Evolutionary conservation across 345 rosid species (phyloP).

Genomic region (Citrus sinensis): DVS_A1.0 CM039164.1:24717001-24717500

Average conservation of each 20-base stretch:
- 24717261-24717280: not conserved
- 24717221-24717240: not conserved
- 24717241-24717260: not conserved
- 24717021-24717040: not conserved
- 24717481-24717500: not conserved
- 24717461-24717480: not conserved
- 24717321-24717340: not conserved
- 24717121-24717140: not conserved
- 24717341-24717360: not conserved
- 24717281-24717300: not conserved
- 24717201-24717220: not conserved
- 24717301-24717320: not conserved
- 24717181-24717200: not conserved
- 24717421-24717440: not conserved
- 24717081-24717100: not conserved
- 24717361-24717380: not conserved
- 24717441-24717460: not conserved
- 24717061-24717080: not conserved
- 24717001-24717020: not conserved
- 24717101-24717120: not conserved
- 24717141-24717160: not conserved
- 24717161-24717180: not conserved
- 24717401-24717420: not conserved
- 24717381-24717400: not conserved
- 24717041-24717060: not conserved